Percentiles rank a stretch among this genome's conserved stretches.
Conservation (phyloP, 495 filamentous ascomycete genomes). For the Aspergillus coremiiformis region DNA sequence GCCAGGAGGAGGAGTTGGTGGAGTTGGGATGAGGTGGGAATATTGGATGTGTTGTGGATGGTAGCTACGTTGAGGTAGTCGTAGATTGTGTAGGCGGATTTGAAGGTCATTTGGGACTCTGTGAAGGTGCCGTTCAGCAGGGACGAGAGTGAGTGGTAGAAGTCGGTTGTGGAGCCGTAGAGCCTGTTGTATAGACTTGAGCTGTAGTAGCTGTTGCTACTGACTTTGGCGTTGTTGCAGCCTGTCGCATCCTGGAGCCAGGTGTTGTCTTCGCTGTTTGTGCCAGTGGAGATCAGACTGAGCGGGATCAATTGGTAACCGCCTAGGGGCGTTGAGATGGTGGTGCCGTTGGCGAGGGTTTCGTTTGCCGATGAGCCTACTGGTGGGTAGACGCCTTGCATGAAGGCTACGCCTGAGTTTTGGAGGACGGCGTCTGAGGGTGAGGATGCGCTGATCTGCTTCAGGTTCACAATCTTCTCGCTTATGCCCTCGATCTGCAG, state of each 20-base stretch:
- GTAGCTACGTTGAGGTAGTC: slow-evolving; percentile 48
- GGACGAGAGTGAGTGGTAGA: slow-evolving; percentile 58
- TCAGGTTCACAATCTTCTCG: slow-evolving; percentile 46
- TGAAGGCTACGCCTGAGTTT: slow-evolving; percentile 49
- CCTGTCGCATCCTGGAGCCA: slow-evolving; percentile 53
- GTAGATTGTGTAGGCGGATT: slow-evolving; percentile 64
- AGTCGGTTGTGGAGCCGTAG: slow-evolving; percentile 46
- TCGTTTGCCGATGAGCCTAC: slow-evolving; percentile 33
- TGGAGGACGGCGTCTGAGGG: slow-evolving; percentile 57
- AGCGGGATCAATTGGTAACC: slow-evolving; percentile 59
- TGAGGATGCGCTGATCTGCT: slow-evolving; percentile 50
- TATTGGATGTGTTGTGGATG: slow-evolving; percentile 44
- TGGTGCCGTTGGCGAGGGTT: slow-evolving; percentile 46
- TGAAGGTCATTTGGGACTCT: slow-evolving; percentile 48
- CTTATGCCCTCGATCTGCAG: slow-evolving; percentile 51
- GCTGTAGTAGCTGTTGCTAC: slow-evolving; percentile 66
- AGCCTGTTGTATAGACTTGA: slow-evolving; percentile 50
- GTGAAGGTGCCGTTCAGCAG: slow-evolving; percentile 54
- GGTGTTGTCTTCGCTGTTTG: slow-evolving; percentile 45
- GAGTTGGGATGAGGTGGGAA: slow-evolving; percentile 24
- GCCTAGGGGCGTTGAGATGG: slow-evolving; percentile 45
- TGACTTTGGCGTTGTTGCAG: slow-evolving; percentile 55
- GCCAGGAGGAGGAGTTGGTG: slow-evolving; percentile 40
- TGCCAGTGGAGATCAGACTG: slow-evolving; percentile 29
- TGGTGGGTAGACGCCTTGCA: slow-evolving; percentile 59